Evolutionary conservation across 225 moss, liverwort and hornwort species (phyloP), one percentile per base, ranked within the genome.

Genomic region (Bryum argenteum): DNA sequence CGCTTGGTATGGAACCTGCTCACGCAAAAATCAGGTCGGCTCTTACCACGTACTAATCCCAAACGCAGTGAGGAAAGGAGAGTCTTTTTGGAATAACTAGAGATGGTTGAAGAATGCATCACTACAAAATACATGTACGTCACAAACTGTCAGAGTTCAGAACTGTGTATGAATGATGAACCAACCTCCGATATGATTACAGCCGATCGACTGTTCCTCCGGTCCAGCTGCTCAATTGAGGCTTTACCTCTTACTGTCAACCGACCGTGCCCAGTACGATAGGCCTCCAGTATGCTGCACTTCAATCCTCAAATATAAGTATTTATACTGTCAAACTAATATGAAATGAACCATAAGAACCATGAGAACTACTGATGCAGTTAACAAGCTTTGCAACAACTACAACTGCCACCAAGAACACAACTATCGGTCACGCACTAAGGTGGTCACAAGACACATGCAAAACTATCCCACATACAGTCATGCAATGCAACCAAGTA

Each of bases 1-100:
- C 71, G 88, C 89, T 85, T 91, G 91, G 61, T 94, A 98, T 33
- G 97, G 97, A 69, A 97, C 77, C 95, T 95, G 90, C 77, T 59
- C 70, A 79, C 54, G 78, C 60, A 66, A 66, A 70, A 8, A 74
- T 9, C 71, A 63, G 45, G 56, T 54, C 40, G 38, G 55, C 21
- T 15, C 48, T 55, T 50, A 21, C 5, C 41, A 71, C 75, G 23
- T 53, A 18, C 53, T 23, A 69, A 56, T 14, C 56, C 52, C 55
- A 65, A 70, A 60, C 15, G 54, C n/a, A 64, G 10, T 20, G 10
- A 60, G 15, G 28, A 55, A 24, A 3, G 21, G 7, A 33, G 18
- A 28, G 15, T 14, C 11, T 21, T 6, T 16, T 55, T 9, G 44
- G 14, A 55, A 19, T 54, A 55, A 39, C 55, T 45, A 19, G 66